Conservation (phyloP, 2,329 filamentous ascomycete species). For the Penicillium frequentans region DNA sequence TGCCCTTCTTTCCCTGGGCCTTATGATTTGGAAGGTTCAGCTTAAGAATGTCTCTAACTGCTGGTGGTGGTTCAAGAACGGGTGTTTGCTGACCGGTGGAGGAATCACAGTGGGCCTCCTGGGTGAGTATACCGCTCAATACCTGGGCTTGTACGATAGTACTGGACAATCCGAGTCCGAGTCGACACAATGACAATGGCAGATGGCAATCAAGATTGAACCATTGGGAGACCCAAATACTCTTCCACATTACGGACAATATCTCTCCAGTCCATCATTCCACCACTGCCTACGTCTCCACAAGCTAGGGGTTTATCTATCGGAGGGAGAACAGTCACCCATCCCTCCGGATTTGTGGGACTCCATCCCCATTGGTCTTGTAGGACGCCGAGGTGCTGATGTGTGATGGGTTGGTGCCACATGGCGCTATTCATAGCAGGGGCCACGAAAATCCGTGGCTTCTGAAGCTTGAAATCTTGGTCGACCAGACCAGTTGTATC, state of each 20-base stretch:
- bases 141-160: constrained; percentile 28
- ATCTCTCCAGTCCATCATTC: constrained; percentile 77
- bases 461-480: constrained; percentile 30
- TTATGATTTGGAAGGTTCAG: constrained; percentile 61
- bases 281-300: constrained; percentile 78
- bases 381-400: constrained; percentile 67
- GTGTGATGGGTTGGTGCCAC: constrained; percentile 83
- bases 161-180: constrained; percentile 2
- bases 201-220: not conserved
- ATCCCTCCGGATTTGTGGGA: constrained; percentile 42
- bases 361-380: constrained; percentile 70
- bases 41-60: constrained; percentile 59
- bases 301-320: constrained; percentile 78
- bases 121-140: constrained; percentile 52
- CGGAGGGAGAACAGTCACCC: constrained; percentile 72
- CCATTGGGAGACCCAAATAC: constrained; percentile 59
- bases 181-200: constrained; percentile 5
- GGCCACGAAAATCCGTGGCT: constrained; percentile 72
- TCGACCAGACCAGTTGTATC: constrained; percentile 69
- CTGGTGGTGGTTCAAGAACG: constrained; percentile 66
- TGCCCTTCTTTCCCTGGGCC: constrained; percentile 53
- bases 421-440: constrained; percentile 88
- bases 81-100: constrained; percentile 62
- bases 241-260: constrained; percentile 68
- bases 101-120: constrained; percentile 57